These are phyloP conservation scores for Gleditsia sinensis DNA, from an alignment of 306 rosid species.

Conservation along the genomic window DNA sequence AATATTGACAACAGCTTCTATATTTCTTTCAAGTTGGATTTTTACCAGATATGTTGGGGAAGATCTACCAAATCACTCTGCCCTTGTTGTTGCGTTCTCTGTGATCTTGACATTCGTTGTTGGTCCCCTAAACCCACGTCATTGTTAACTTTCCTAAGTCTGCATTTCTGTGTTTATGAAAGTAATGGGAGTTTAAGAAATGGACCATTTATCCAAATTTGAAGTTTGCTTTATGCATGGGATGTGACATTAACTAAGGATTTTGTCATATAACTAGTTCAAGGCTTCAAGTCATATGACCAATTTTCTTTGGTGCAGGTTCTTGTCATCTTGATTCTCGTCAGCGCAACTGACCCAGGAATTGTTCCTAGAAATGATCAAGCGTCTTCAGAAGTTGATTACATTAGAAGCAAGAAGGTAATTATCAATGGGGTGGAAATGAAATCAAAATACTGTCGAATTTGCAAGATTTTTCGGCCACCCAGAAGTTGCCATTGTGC, in stretches of 20 bases:
- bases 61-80: constrained; percentile 33
- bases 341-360: constrained; percentile 42
- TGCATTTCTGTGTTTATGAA: neutral
- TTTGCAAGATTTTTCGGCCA: constrained; percentile 43
- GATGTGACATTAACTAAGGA: neutral
- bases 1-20: constrained; percentile 35
- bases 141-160: neutral
- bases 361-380: constrained; percentile 40
- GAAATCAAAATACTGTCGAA: constrained; percentile 39
- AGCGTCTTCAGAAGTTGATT: constrained; percentile 1
- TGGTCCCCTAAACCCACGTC: constrained; percentile 13
- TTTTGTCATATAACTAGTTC: neutral
- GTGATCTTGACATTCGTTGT: constrained; percentile 31
- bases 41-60: constrained; percentile 35
- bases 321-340: constrained; percentile 36
- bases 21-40: constrained; percentile 44
- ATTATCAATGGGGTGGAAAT: constrained; percentile 36
- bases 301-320: constrained; percentile 29
- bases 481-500: constrained; percentile 48
- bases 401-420: constrained; percentile 25
- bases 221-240: neutral
- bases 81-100: constrained; percentile 23
- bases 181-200: neutral
- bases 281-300: neutral
- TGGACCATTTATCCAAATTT: neutral